These are phyloP conservation scores for Bocquillonia castaneifolia DNA, from an alignment of 441 rosid species.

Conservation along the genomic window DNA sequence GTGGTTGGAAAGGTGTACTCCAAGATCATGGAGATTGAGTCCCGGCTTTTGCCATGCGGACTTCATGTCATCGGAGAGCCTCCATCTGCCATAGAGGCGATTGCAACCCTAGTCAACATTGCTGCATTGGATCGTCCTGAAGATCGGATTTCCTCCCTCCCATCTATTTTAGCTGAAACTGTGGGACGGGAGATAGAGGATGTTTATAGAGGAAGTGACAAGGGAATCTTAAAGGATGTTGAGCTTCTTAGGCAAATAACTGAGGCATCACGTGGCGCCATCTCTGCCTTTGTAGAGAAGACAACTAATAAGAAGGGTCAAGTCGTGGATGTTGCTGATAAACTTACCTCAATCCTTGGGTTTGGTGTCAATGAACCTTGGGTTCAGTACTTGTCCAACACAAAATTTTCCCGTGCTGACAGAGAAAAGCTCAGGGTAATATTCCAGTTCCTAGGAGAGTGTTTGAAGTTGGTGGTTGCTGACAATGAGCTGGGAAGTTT, in stretches of 20 bases:
- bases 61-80: conserved; percentile 98
- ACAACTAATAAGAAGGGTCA: conserved; percentile 87
- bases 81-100: conserved; percentile 94
- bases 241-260: conserved; percentile 96
- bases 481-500: conserved; percentile 93
- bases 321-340: conserved; percentile 73
- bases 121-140: conserved; percentile 93
- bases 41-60: conserved; percentile 93
- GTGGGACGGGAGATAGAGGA: conserved; percentile 88
- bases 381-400: conserved; percentile 79
- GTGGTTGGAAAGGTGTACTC: conserved; percentile 95
- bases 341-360: conserved; percentile 75
- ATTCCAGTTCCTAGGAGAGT: conserved; percentile 81
- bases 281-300: conserved; percentile 65
- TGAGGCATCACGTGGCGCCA: conserved; percentile 88
- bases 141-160: conserved; percentile 68
- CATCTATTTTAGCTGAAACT: conserved; percentile 74
- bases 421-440: conserved; percentile 70
- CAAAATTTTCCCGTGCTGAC: conserved; percentile 85
- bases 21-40: conserved; percentile 98
- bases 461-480: conserved; percentile 80
- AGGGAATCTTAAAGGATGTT: conserved; percentile 85
- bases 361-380: conserved; percentile 97
- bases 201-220: conserved; percentile 75
- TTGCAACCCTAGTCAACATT: conserved; percentile 97